phyloP scores from a whole-genome alignment of 768 basidiomycete genomes.

The Cyclocybe cylindracea region DNA sequence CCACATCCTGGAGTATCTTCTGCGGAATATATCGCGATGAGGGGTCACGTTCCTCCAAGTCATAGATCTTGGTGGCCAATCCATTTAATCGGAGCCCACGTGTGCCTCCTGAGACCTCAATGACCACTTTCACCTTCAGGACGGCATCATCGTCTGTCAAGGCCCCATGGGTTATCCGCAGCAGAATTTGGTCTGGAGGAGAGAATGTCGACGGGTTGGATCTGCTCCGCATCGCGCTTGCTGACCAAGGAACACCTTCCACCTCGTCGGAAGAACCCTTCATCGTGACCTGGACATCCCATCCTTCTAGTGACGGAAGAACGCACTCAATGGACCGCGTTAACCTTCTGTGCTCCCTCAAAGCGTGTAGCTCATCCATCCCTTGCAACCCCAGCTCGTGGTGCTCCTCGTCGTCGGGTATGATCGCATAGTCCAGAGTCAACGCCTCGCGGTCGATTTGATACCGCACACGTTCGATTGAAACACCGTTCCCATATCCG shows the following conservation, averaged over 20 bases:
- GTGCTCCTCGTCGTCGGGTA: conserved; percentile 70
- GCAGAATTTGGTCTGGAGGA: conserved; percentile 51
- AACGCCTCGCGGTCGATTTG: conserved; percentile 84
- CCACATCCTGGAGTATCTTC: conserved; percentile 71
- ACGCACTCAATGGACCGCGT: conserved; percentile 80
- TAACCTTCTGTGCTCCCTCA: conserved; percentile 68
- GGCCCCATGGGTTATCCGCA: conserved; percentile 73
- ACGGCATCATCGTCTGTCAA: conserved; percentile 75
- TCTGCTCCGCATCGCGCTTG: conserved; percentile 52
- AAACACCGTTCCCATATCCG: conserved; percentile 81
- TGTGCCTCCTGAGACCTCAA: conserved; percentile 79
- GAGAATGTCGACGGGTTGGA: conserved; percentile 32
- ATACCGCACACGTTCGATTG: conserved; percentile 77
- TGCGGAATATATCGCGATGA: conserved; percentile 57
- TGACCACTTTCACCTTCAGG: conserved; percentile 75
- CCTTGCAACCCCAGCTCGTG: conserved; percentile 38
- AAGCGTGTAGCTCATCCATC: conserved; percentile 62
- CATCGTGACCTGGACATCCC: conserved; percentile 82
- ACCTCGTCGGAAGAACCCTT: conserved; percentile 74
- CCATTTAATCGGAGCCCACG: conserved; percentile 88
- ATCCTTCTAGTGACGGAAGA: conserved; percentile 76
- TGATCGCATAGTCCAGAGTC: conserved; percentile 80
- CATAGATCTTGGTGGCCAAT: conserved; percentile 65
- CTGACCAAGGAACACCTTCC: conserved; percentile 74
- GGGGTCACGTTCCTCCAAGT: conserved; percentile 68